Base-by-base conservation (phyloP, 1,139 yeast genomes). In the Geotrichum histeridarum region DNA sequence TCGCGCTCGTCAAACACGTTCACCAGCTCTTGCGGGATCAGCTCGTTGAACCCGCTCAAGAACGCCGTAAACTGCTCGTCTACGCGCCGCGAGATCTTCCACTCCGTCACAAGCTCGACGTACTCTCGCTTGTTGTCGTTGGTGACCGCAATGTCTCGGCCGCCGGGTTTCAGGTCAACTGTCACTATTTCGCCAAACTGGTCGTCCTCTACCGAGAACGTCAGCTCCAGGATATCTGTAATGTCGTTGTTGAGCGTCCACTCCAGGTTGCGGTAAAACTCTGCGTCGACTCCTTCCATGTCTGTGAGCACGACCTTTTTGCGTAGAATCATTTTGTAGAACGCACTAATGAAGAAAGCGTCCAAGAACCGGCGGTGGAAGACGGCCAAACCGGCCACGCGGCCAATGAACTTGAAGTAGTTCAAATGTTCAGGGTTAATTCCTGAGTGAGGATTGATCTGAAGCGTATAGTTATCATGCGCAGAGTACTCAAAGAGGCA, bases 211-310 rank as follows among this genome's bases (percentile, higher is more conserved):
- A 94, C 95, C 62, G 93, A 82, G 73, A 94, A 93, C 0, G 98
- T 89, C 66, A 89, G 79, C 63, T 89, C 97, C 60, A 93, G 77
- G 30, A 91, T 77, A 57, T 81, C 90, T 31, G 94, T 86, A 64
- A 93, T 91, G 70, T 90, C 96, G 69, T 93, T 91, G 65, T 93
- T 97, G 60, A 90, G 76, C 69, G 90, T 89, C 99, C 99, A 94
- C 67, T 89, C 89, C 73, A 94, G 77, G 36, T 96, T 91, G 67
- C 95, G 83, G 74, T 88, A 90, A 73, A 90, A 90, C 67, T 94
- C 99, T n/a, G 96, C 93, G 72, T 94, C 99, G 58, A 94, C 97
- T 71, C 98, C 96, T 72, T 94, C 99, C 96, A 94, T 88, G 73
- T 94, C 99, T 70, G 89, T 96, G 63, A 94, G 76, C 2, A 90